phyloP scores from a whole-genome alignment of 371 early-diverging fungal genomes.

The Cokeromyces recurvatus region DNA sequence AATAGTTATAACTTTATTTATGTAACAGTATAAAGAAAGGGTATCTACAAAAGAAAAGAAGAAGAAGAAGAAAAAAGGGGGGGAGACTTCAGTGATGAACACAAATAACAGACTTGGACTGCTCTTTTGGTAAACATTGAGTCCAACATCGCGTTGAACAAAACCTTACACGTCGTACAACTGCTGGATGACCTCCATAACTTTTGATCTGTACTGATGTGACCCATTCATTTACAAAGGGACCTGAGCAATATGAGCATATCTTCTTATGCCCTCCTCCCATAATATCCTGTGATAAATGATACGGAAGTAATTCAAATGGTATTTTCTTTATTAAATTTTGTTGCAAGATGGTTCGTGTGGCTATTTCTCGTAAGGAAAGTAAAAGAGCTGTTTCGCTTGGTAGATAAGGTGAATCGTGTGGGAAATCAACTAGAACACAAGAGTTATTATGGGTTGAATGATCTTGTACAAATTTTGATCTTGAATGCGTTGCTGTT shows the following conservation, averaged over 20 bases:
- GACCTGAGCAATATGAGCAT: slow-evolving; percentile 45
- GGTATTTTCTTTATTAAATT: slow-evolving; percentile 16
- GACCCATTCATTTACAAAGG: slow-evolving; percentile 62
- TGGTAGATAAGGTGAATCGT: slow-evolving; percentile 6
- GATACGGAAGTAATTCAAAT: slow-evolving; percentile 28
- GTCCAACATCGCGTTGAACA: slow-evolving; percentile 51
- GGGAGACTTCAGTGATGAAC: slow-evolving; percentile 10
- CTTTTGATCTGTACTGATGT: slow-evolving; percentile 58
- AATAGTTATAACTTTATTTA: no score
- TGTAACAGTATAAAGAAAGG: no score
- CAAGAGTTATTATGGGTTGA: not conserved
- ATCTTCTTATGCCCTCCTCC: slow-evolving; percentile 28
- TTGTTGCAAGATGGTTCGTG: slow-evolving; percentile 16
- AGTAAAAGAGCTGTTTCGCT: slow-evolving; percentile 9
- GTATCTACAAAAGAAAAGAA: not conserved
- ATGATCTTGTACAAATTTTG: no score
- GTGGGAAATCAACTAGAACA: slow-evolving; percentile 9
- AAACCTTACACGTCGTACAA: slow-evolving; percentile 54
- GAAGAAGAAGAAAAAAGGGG: not conserved
- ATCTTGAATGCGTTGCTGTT: no score
- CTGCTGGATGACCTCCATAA: slow-evolving; percentile 57
- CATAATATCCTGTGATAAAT: slow-evolving; percentile 40
- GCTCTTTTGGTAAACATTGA: slow-evolving; percentile 20
- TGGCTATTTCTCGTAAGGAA: slow-evolving; percentile 16
- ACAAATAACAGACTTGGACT: slow-evolving; percentile 21